phyloP scores from a whole-genome alignment of 179 eudicot species.

The Actinidia polygama region DNA sequence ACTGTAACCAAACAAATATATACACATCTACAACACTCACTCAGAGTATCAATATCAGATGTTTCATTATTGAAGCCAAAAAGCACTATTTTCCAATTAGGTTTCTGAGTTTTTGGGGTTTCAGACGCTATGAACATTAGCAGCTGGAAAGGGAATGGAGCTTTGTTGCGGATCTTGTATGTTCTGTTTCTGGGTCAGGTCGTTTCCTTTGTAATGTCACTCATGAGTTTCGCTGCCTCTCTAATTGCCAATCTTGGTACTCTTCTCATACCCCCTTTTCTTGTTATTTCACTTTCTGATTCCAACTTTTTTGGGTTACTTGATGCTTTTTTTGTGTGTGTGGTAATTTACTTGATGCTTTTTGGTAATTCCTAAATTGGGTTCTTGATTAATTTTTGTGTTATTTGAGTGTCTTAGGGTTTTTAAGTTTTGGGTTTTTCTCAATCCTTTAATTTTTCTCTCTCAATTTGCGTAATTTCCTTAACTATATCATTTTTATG shows the following conservation, averaged over 20 bases:
- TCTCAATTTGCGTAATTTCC: too few relatives aligned
- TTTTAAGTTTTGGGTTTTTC: not conserved
- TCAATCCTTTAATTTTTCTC: not conserved
- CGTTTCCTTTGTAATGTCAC: conserved; percentile 58
- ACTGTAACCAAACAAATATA: too few relatives aligned
- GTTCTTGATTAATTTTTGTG: not conserved
- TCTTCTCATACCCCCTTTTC: too few relatives aligned
- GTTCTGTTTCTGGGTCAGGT: conserved; percentile 67
- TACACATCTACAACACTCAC: too few relatives aligned
- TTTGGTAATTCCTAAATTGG: not conserved
- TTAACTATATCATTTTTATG: too few relatives aligned
- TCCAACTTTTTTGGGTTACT: too few relatives aligned
- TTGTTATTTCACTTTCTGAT: too few relatives aligned
- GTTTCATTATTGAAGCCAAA: too few relatives aligned
- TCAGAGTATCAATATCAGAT: too few relatives aligned
- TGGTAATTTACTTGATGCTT: too few relatives aligned
- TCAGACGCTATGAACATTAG: not conserved
- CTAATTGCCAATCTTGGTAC: conserved; percentile 59
- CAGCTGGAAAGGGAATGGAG: conserved; percentile 31
- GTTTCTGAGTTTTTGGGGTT: too few relatives aligned
- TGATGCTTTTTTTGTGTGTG: not conserved
- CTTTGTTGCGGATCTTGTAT: conserved; percentile 27
- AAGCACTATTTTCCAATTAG: too few relatives aligned
- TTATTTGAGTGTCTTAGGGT: not conserved
- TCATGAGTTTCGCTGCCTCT: conserved; percentile 62